Evolutionary conservation across 371 early-diverging fungal genomes (phyloP).

Genomic region (Chytridium lagenaria): DNA sequence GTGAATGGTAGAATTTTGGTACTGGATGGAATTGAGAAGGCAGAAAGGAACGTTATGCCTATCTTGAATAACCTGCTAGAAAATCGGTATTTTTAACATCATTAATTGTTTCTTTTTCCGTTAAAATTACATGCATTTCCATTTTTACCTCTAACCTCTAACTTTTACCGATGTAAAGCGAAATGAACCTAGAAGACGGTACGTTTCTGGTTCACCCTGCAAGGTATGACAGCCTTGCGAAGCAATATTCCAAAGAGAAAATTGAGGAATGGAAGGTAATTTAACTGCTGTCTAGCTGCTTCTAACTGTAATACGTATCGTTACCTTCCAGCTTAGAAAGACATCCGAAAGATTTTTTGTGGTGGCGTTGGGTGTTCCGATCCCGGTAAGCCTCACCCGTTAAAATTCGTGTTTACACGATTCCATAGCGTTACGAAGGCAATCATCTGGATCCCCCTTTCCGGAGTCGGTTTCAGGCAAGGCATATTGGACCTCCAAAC

Average conservation of each 20-base stretch:
- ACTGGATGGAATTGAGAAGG: constrained; percentile 80
- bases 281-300: background rate
- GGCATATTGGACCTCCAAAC: constrained; percentile 60
- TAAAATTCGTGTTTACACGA: background rate
- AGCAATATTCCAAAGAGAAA: constrained; percentile 43
- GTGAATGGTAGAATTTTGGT: constrained; percentile 79
- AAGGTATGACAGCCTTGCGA: constrained; percentile 60
- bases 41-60: constrained; percentile 86
- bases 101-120: background rate
- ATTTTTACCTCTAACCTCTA: no score
- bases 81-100: constrained; percentile 56
- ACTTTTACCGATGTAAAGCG: no score
- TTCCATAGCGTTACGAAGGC: constrained; percentile 71
- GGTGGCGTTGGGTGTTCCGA: constrained; percentile 80
- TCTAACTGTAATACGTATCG: no score
- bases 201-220: constrained; percentile 75
- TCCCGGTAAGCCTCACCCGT: constrained; percentile 48
- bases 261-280: constrained; percentile 59
- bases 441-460: constrained; percentile 85
- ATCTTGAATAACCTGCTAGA: constrained; percentile 86
- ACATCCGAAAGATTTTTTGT: constrained; percentile 76
- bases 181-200: constrained; percentile 88
- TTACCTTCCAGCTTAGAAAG: constrained; percentile 59
- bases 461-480: constrained; percentile 76
- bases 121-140: no score